Percentiles rank a stretch among this genome's conserved stretches.
Evolutionary conservation across 2,329 filamentous ascomycete species (phyloP).

Genomic region (Paradendryphiella salina): DNA sequence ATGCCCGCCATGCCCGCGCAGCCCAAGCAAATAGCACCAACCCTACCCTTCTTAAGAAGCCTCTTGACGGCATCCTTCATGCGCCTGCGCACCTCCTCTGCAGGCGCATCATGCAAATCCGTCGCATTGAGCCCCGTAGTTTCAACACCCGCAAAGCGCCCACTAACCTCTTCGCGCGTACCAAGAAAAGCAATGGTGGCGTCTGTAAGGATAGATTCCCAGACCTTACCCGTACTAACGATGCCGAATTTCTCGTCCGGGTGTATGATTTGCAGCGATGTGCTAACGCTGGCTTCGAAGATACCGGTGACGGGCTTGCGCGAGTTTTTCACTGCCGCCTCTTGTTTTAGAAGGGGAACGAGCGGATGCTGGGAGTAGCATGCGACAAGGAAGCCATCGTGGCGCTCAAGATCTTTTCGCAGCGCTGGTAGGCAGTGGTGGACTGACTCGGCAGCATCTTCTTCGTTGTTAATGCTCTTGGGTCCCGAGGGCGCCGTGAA

Average conservation of each 20-base stretch:
- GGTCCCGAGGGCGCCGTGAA: conserved; percentile 72
- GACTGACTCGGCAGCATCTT: conserved; percentile 67
- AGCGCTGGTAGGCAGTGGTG: conserved; percentile 64
- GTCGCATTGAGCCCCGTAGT: conserved; percentile 79
- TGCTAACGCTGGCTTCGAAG: conserved; percentile 78
- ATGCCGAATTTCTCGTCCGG: conserved; percentile 72
- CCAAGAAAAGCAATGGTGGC: conserved; percentile 70
- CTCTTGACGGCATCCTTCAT: conserved; percentile 71
- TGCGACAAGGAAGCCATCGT: conserved; percentile 81
- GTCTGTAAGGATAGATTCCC: conserved; percentile 71
- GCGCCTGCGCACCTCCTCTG: conserved; percentile 64
- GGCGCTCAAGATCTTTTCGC: conserved; percentile 49
- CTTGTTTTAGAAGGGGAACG: conserved; percentile 62
- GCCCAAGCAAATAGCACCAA: conserved; percentile 76
- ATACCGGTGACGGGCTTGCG: conserved; percentile 73
- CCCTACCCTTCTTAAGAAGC: conserved; percentile 61
- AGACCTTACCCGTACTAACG: conserved; percentile 82
- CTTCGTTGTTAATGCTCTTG: conserved; percentile 75
- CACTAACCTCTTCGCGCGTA: conserved; percentile 40
- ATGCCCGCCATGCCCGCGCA: conserved; percentile 91
- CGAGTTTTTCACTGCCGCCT: conserved; percentile 42
- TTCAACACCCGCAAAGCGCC: conserved; percentile 75
- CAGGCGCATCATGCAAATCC: conserved; percentile 72
- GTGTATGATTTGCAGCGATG: conserved; percentile 61
- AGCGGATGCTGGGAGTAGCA: conserved; percentile 87